phyloP scores from a whole-genome alignment of 306 rosid genomes.

The Trichosanthes cucumerina region DNA sequence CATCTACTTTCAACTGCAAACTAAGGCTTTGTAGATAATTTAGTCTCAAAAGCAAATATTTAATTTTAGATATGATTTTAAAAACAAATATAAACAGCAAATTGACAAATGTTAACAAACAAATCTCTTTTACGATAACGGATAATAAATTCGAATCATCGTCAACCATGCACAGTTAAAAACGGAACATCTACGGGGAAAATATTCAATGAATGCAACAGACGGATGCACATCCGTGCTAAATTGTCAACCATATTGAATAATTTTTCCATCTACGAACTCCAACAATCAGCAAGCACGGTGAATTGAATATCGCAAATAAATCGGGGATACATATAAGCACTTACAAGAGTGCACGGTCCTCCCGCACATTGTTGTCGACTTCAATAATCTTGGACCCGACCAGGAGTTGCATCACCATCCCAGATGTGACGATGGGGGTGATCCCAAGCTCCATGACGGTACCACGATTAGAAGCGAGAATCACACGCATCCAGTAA shows the following conservation, averaged over 20 bases:
- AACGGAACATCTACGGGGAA: not conserved
- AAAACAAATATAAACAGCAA: not conserved
- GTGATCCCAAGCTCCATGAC: constrained; percentile 98
- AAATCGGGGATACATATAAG: not conserved
- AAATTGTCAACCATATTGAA: not conserved
- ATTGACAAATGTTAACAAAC: not conserved
- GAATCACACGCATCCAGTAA: constrained; percentile 95
- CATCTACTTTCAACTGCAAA: not conserved
- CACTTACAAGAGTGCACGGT: constrained; percentile 84
- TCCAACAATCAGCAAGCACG: not conserved
- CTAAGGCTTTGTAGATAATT: not conserved
- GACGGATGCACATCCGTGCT: not conserved
- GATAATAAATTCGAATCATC: not conserved
- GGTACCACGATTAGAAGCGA: constrained; percentile 88
- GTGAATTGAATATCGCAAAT: not conserved
- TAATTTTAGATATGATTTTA: not conserved
- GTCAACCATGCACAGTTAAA: not conserved
- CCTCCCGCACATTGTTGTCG: constrained; percentile 92
- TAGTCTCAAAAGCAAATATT: not conserved
- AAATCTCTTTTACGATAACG: not conserved
- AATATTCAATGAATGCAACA: not conserved
- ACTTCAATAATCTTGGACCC: constrained; percentile 87
- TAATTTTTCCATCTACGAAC: not conserved
- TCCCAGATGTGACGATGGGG: constrained; percentile 84
- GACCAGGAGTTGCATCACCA: constrained; percentile 86